Base-by-base conservation (phyloP, 306 rosid species). In the Trifolium fragiferum region DNA sequence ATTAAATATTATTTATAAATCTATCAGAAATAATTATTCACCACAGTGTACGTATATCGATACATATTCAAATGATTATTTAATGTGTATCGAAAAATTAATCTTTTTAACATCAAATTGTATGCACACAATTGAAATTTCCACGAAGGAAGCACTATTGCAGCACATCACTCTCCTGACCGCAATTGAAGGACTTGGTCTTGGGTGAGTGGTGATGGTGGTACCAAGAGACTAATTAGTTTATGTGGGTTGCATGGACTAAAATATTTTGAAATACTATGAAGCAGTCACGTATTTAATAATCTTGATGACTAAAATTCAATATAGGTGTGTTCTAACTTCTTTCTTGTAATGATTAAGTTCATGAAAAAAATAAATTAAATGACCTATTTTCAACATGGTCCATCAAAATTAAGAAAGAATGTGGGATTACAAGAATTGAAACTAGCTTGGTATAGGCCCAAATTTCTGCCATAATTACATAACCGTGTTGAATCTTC, bases 171-270 rank as follows among this genome's bases (percentile, higher is more conserved):
- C 46, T 79, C 58, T 72, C 53, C 59, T 55, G 67, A 68, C 78
- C 85, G 78, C 46, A 77, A 84, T 77, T 74, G 69, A 68, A 77
- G 85, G 87, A 71, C 33, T 43, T 6, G 65, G 73, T 61, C 84
- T 49, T 10, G 61, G 84, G 70, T 72, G 75, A 77, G 63, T 54
- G 75, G 30, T 71, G 50, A 72, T 20, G 5, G 23, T 32, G n/a
- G 76, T 47, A 49, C 69, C 15, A 18, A 71, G 43, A 68, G 68
- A 77, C 78, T 60, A 73, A 33, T 43, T n/a, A 35, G 70, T 59
- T 32, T 51, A 41, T 61, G 73, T 51, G 62, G 64, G 73, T 16
- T 37, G 76, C 70, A 64, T 72, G 40, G 59, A 76, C 68, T 35
- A 67, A 43, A 43, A 65, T 44, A 62, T 43, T 70, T 70, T 64